These are phyloP conservation scores for Beauveria bassiana DNA, from an alignment of 2,329 filamentous ascomycete species.

Conservation along the genomic window DNA sequence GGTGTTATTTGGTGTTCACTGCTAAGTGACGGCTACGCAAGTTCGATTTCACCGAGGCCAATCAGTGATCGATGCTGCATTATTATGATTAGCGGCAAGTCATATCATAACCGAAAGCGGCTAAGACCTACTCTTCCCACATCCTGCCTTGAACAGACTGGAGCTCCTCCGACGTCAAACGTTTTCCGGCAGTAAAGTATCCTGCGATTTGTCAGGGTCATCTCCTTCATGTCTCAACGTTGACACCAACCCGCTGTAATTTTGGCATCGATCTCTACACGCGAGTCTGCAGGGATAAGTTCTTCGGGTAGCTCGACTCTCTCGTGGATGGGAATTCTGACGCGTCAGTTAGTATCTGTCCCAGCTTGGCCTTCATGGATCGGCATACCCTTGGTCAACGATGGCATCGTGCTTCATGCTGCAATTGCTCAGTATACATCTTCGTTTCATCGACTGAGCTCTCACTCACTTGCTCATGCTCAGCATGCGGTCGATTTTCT, in stretches of 20 bases:
- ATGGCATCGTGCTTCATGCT: conserved; percentile 91
- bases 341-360: conserved; percentile 17
- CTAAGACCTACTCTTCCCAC: conserved; percentile 65
- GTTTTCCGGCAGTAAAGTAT: conserved; percentile 80
- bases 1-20: not conserved
- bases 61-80: conserved; percentile 32
- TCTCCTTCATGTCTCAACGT: not conserved
- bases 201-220: conserved; percentile 30
- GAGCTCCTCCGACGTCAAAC: conserved; percentile 81
- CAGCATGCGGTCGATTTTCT: conserved; percentile 96
- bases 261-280: conserved; percentile 98
- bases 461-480: conserved; percentile 85
- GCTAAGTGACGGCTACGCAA: not conserved
- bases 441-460: not conserved
- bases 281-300: conserved; percentile 86
- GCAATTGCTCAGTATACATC: conserved; percentile 13
- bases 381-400: conserved; percentile 63
- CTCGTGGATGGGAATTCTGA: conserved; percentile 75
- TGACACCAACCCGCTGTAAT: conserved; percentile 73
- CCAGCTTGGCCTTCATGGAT: conserved; percentile 8
- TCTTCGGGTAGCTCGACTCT: conserved; percentile 87
- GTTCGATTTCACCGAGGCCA: not conserved
- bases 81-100: conserved; percentile 1
- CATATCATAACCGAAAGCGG: not conserved
- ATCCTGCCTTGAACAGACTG: conserved; percentile 78